These are phyloP conservation scores for Cytidiella melzeri DNA, from an alignment of 768 basidiomycete species.

Conservation along the genomic window DNA sequence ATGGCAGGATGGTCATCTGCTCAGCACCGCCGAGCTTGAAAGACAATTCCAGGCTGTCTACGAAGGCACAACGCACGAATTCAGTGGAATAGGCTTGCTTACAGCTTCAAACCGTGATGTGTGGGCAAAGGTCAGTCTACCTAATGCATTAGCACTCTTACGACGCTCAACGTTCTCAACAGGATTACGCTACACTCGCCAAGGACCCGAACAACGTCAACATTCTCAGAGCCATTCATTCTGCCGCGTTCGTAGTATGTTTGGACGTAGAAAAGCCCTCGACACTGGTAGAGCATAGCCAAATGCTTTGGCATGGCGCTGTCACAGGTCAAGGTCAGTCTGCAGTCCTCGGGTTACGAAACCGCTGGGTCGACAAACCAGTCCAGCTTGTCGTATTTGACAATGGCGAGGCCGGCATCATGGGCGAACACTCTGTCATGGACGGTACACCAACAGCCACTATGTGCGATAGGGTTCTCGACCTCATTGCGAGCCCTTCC, in stretches of 20 bases:
- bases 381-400: slow-evolving; percentile 81
- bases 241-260: slow-evolving; percentile 79
- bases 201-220: slow-evolving; percentile 54
- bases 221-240: slow-evolving; percentile 71
- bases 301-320: slow-evolving; percentile 78
- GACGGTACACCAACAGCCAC: slow-evolving; percentile 81
- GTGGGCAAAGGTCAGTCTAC: slow-evolving; percentile 70
- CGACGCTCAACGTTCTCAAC: not conserved
- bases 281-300: slow-evolving; percentile 53
- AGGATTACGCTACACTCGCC: slow-evolving; percentile 63
- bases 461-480: slow-evolving; percentile 64
- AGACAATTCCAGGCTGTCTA: slow-evolving; percentile 74
- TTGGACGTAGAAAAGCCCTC: slow-evolving; percentile 61
- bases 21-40: slow-evolving; percentile 61
- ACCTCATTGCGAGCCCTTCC: slow-evolving; percentile 46
- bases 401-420: slow-evolving; percentile 73
- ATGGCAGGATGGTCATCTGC: slow-evolving; percentile 45
- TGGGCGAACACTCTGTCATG: slow-evolving; percentile 93
- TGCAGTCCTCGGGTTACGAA: slow-evolving; percentile 45
- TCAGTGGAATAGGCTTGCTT: slow-evolving; percentile 73
- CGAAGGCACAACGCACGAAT: slow-evolving; percentile 52
- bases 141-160: not conserved
- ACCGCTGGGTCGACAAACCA: slow-evolving; percentile 90
- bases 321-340: slow-evolving; percentile 28
- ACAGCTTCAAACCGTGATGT: slow-evolving; percentile 76